Conservation (phyloP, 23 red algal species). For the Gracilariopsis chorda region DNA sequence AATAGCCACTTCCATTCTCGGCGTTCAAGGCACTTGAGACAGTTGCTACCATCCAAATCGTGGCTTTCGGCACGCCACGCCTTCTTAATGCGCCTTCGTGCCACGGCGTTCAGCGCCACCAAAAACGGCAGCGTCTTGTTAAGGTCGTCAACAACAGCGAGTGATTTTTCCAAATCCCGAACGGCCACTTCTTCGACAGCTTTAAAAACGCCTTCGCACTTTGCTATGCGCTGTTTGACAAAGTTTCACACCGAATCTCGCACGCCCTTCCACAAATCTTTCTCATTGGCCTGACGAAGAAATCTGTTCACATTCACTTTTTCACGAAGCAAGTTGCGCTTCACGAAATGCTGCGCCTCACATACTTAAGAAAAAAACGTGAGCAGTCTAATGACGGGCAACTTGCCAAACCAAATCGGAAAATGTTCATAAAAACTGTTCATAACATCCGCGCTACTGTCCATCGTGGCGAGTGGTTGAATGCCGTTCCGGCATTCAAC, state of each 20-base stretch:
- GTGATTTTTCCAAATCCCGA: neutral
- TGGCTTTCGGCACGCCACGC: neutral
- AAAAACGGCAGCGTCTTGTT: neutral
- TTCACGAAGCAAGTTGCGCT: neutral
- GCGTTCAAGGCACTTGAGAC: neutral
- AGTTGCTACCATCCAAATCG: neutral
- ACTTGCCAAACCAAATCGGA: neutral
- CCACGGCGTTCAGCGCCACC: neutral
- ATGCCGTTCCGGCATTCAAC: neutral
- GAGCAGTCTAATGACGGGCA: neutral
- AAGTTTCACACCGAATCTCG: no score
- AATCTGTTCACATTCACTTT: neutral
- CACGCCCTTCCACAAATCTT: conserved; percentile 8
- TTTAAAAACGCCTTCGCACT: no score
- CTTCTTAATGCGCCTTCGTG: neutral
- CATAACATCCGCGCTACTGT: neutral
- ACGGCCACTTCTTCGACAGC: no score
- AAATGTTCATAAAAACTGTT: neutral
- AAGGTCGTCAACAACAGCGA: neutral
- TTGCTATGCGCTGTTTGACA: no score
- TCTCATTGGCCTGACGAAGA: neutral
- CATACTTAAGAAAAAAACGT: neutral
- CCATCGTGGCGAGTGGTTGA: neutral
- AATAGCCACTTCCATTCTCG: conserved; percentile 6
- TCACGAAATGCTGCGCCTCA: neutral